phyloP scores from a whole-genome alignment of 306 rosid genomes.

The Cucumis melo region DNA sequence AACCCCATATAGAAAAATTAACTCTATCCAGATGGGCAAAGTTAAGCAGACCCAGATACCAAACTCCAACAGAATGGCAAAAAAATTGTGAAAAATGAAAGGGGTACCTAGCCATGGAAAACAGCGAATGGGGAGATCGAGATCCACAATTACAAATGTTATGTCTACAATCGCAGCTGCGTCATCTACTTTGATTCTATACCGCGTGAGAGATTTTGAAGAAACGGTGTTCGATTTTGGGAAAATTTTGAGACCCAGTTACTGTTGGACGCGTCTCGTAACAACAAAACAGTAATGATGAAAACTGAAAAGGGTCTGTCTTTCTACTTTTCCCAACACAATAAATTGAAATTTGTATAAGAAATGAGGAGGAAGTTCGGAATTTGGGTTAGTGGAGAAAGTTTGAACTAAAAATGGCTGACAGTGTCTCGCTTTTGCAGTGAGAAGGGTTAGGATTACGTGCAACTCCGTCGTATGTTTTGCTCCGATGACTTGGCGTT shows the following conservation, averaged over 20 bases:
- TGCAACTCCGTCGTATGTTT: neutral
- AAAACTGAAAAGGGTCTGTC: neutral
- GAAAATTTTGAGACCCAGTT: neutral
- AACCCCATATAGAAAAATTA: neutral
- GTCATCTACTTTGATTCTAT: neutral
- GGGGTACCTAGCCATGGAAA: slow-evolving; percentile 1
- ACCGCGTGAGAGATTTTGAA: neutral
- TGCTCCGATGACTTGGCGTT: neutral
- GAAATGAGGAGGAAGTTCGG: neutral
- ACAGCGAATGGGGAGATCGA: neutral
- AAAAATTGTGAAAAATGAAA: neutral
- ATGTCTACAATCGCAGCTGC: neutral
- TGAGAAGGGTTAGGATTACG: neutral
- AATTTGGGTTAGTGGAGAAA: neutral
- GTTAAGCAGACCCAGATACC: neutral
- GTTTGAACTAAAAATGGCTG: neutral
- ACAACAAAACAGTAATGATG: neutral
- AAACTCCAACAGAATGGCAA: neutral
- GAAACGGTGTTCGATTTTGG: neutral
- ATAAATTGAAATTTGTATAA: neutral
- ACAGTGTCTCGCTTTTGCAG: neutral
- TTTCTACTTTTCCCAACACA: neutral
- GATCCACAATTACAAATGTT: neutral
- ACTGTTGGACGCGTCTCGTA: neutral
- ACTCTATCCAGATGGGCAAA: neutral